phyloP scores from a whole-genome alignment of 2,329 filamentous ascomycete genomes.

The Aureobasidium sp. region DNA sequence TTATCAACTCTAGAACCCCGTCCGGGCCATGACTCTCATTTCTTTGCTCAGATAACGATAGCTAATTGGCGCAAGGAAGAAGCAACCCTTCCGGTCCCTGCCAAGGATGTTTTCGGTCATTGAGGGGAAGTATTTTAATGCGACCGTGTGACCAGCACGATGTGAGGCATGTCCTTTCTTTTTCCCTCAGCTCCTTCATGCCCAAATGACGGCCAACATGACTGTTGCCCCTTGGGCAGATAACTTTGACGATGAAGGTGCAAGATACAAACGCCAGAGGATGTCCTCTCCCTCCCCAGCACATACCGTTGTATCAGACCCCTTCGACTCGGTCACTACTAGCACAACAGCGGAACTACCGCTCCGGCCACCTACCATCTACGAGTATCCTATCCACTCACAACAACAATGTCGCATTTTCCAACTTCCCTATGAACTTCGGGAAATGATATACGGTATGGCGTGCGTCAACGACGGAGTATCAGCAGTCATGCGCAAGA shows the following conservation, averaged over 20 bases:
- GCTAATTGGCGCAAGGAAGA: constrained; percentile 6
- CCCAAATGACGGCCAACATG: constrained; percentile 2
- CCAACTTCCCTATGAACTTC: constrained; percentile 13
- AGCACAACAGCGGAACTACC: constrained; percentile 20
- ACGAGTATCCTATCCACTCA: constrained; percentile 1
- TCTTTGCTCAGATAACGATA: constrained; percentile 10
- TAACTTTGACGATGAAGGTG: constrained; percentile 1
- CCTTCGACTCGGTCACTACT: background rate
- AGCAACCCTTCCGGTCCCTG: background rate
- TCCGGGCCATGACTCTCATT: constrained; percentile 5
- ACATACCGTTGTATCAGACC: background rate
- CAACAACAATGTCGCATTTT: constrained; percentile 14
- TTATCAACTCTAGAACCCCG: constrained; percentile 1
- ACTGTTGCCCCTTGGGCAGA: background rate
- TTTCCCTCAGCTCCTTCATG: background rate
- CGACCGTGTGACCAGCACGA: constrained; percentile 3
- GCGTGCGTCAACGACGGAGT: constrained; percentile 9
- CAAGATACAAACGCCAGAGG: constrained; percentile 10
- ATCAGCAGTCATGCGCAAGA: constrained; percentile 6
- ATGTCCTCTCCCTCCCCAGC: constrained; percentile 5
- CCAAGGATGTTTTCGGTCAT: constrained; percentile 12
- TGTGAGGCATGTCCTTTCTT: background rate
- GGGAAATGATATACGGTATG: constrained; percentile 14
- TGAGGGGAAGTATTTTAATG: constrained; percentile 11
- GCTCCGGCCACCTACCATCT: constrained; percentile 18